Conservation (phyloP, 208 protist genomes). For the Wallacemonas collosoma region DNA sequence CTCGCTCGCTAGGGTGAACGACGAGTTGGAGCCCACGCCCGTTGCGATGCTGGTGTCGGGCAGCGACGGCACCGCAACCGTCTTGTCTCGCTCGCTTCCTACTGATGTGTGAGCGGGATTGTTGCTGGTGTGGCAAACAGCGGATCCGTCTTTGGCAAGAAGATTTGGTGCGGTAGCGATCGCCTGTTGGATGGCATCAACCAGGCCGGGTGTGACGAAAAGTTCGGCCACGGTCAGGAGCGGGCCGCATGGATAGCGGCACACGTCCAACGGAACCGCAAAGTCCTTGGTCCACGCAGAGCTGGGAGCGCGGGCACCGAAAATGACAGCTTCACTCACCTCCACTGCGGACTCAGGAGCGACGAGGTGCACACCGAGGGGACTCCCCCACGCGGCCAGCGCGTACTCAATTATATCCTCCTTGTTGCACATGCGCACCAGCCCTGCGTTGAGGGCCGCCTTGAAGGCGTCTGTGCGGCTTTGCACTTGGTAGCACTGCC, state of each 20-base stretch:
- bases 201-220: slow-evolving; percentile 48
- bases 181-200: slow-evolving; percentile 47
- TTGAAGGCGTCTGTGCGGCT: slow-evolving; percentile 16
- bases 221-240: slow-evolving; percentile 46
- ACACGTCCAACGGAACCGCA: slow-evolving; percentile 15
- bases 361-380: slow-evolving; percentile 56
- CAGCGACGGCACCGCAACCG: not conserved
- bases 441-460: slow-evolving; percentile 19
- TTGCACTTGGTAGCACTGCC: slow-evolving; percentile 58
- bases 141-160: slow-evolving; percentile 19
- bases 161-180: slow-evolving; percentile 61
- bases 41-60: too few species aligned
- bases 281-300: slow-evolving; percentile 3
- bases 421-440: slow-evolving; percentile 42
- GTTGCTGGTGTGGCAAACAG: too few species aligned
- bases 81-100: not conserved
- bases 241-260: slow-evolving; percentile 30
- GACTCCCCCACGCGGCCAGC: slow-evolving; percentile 62
- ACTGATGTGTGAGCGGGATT: too few species aligned
- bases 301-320: slow-evolving; percentile 13
- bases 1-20: not conserved
- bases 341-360: slow-evolving; percentile 8
- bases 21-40: too few species aligned
- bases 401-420: slow-evolving; percentile 57
- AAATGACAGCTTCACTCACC: slow-evolving; percentile 13